Evolutionary conservation across 768 basidiomycete species (phyloP).

Genomic region (Royoungia palumana): DNA sequence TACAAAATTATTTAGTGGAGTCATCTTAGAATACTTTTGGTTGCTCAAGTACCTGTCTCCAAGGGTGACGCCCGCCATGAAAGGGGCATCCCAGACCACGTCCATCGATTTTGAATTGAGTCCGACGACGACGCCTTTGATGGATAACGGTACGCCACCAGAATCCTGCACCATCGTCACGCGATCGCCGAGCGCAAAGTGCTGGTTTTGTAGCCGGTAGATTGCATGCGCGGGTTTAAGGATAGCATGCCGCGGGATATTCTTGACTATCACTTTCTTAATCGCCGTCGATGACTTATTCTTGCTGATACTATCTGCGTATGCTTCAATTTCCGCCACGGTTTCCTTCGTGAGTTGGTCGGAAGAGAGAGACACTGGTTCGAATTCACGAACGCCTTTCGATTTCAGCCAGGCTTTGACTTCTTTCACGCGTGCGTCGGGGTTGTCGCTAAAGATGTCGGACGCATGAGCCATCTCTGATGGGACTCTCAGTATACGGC

Average conservation of each 20-base stretch:
- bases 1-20: slow-evolving; percentile 25
- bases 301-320: slow-evolving; percentile 65
- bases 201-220: slow-evolving; percentile 86
- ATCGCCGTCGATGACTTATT: slow-evolving; percentile 60
- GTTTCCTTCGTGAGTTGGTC: slow-evolving; percentile 92
- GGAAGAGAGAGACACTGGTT: slow-evolving; percentile 87
- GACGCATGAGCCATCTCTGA: slow-evolving; percentile 72
- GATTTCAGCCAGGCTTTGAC: slow-evolving; percentile 82
- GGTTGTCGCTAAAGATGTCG: slow-evolving; percentile 53
- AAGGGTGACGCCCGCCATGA: slow-evolving; percentile 89
- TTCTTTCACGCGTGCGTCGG: slow-evolving; percentile 71
- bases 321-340: slow-evolving; percentile 71
- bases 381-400: slow-evolving; percentile 86
- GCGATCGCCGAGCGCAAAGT: slow-evolving; percentile 85
- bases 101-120: slow-evolving; percentile 86
- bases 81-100: slow-evolving; percentile 93
- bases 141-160: slow-evolving; percentile 84
- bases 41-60: slow-evolving; percentile 60
- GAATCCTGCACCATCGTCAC: slow-evolving; percentile 97
- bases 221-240: slow-evolving; percentile 89
- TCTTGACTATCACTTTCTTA: slow-evolving; percentile 91
- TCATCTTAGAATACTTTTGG: background rate
- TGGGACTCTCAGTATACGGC: background rate
- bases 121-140: slow-evolving; percentile 93
- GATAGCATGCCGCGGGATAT: slow-evolving; percentile 88